phyloP scores from a whole-genome alignment of 1,284 basidiomycete species.

The Ganoderma multipileum region DNA sequence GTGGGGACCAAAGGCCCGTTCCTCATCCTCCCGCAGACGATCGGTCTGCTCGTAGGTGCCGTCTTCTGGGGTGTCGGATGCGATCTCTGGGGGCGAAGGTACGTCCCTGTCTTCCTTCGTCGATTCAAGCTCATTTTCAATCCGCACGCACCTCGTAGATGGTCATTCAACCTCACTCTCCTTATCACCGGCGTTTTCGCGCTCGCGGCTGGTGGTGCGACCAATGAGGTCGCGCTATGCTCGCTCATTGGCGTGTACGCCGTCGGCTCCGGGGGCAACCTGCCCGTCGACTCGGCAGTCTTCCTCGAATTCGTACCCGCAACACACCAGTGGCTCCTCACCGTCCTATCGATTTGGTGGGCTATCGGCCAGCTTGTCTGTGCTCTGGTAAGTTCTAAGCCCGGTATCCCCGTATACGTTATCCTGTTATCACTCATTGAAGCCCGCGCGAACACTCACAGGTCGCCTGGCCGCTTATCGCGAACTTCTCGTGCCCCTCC shows the following conservation, averaged over 20 bases:
- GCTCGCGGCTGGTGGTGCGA: slow-evolving; percentile 62
- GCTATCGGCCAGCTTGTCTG: slow-evolving; percentile 65
- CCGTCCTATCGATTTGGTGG: slow-evolving; percentile 70
- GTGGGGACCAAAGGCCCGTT: slow-evolving; percentile 55
- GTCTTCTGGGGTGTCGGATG: slow-evolving; percentile 67
- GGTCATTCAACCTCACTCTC: slow-evolving; percentile 78
- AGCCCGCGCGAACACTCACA: slow-evolving; percentile 26
- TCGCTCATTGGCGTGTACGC: slow-evolving; percentile 62
- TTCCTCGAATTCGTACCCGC: slow-evolving; percentile 71
- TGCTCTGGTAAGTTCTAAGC: slow-evolving; percentile 59
- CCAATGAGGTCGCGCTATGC: slow-evolving; percentile 56
- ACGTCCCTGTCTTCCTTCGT: not conserved
- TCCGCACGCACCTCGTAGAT: slow-evolving; percentile 42
- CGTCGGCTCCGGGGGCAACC: slow-evolving; percentile 73
- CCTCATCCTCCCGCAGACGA: slow-evolving; percentile 61
- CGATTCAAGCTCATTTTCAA: slow-evolving; percentile 29
- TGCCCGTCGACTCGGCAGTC: slow-evolving; percentile 81
- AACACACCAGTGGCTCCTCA: slow-evolving; percentile 66
- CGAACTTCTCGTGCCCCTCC: slow-evolving; percentile 61
- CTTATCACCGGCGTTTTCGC: slow-evolving; percentile 74
- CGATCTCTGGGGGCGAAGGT: slow-evolving; percentile 68
- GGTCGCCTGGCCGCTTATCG: slow-evolving; percentile 63
- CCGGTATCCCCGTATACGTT: slow-evolving; percentile 62
- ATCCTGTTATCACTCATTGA: slow-evolving; percentile 44
- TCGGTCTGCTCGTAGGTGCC: slow-evolving; percentile 73